Evolutionary conservation across 352 stramenopile genomes (phyloP), one percentile per base, ranked within the genome.

Genomic region (Elongisporangium senticosum): DNA sequence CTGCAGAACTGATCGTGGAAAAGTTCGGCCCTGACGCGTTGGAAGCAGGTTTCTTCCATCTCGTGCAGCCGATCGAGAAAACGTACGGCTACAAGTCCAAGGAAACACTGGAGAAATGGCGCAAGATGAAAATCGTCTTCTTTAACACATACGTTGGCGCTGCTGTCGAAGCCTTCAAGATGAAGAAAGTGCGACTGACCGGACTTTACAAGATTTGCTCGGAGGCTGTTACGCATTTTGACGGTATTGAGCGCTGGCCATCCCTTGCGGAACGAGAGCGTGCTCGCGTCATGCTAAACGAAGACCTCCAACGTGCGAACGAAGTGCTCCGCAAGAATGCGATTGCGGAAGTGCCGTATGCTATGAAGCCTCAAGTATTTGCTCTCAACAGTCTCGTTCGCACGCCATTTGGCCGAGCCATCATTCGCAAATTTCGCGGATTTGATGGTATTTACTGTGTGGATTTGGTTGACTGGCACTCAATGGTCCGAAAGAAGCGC

Each of bases 71-170:
- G 1, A 64, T 94, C 7, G 84, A 93, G 53, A 83, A 87, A 55
- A 94, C 88, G 33, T 96, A 87, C 55, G 90, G 86, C 17, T 94
- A 90, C 52, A 70, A 81, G 39, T 86, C 76, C 7, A 83, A 82
- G 51, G 75, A 86, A n/a, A 80, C 89, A 51, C 48, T 92, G 19
- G 78, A 86, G 50, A 73, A 73, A 24, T 97, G 87, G 78, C 74
- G 75, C 40, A 77, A 80, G 59, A 94, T 95, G 67, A 93, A 94
- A 63, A 95, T 97, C 26, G 64, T 95, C 13, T 98, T 97, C 64
- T 96, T 97, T 59, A 79, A 96, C 64, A 96, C 87, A 37, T 97
- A 96, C 51, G 72, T 94, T 17, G 89, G 88, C 40, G 89, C 87
- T 14, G 86, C 89, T 1, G 71, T 93, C 4, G 78, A 96, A 47